Evolutionary conservation across 176 grass and related monocot species (phyloP).

Genomic region (Zea luxurians): DNA sequence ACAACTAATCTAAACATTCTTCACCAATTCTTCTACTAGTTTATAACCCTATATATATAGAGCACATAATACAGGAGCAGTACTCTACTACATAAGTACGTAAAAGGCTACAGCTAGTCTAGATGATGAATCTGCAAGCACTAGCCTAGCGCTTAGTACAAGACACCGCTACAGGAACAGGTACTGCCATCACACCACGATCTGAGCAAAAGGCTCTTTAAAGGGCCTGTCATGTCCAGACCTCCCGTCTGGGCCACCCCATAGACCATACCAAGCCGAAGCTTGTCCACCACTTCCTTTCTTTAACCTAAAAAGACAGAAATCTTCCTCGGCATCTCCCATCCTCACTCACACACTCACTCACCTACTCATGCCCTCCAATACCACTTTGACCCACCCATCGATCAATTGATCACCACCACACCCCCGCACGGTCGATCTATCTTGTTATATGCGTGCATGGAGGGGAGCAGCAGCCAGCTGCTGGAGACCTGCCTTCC

Average conservation of each 20-base stretch:
- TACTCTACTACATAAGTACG: too few relatives aligned
- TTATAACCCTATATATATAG: too few relatives aligned
- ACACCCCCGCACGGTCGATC: slow-evolving; percentile 23
- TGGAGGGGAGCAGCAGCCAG: not conserved
- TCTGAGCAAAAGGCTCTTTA: slow-evolving; percentile 72
- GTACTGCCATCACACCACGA: slow-evolving; percentile 46
- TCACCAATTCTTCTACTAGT: too few relatives aligned
- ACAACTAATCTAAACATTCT: too few relatives aligned
- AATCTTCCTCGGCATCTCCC: slow-evolving; percentile 30
- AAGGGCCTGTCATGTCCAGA: slow-evolving; percentile 44
- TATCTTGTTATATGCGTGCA: not conserved
- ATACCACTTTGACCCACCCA: slow-evolving; percentile 25
- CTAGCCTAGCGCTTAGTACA: slow-evolving; percentile 9
- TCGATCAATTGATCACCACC: not conserved
- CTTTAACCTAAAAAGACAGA: slow-evolving; percentile 48
- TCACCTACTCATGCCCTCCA: slow-evolving; percentile 17
- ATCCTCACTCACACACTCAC: not conserved
- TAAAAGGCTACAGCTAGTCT: not conserved
- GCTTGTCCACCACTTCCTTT: slow-evolving; percentile 37
- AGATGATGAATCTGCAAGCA: slow-evolving; percentile 38
- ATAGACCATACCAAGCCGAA: not conserved
- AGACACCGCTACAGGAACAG: slow-evolving; percentile 39
- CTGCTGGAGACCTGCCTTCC: slow-evolving; percentile 44
- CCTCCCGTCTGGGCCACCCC: not conserved
- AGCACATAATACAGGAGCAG: too few relatives aligned